Evolutionary conservation across 129 eudicot genomes (phyloP).

Genomic region (Artemisia annua): DNA sequence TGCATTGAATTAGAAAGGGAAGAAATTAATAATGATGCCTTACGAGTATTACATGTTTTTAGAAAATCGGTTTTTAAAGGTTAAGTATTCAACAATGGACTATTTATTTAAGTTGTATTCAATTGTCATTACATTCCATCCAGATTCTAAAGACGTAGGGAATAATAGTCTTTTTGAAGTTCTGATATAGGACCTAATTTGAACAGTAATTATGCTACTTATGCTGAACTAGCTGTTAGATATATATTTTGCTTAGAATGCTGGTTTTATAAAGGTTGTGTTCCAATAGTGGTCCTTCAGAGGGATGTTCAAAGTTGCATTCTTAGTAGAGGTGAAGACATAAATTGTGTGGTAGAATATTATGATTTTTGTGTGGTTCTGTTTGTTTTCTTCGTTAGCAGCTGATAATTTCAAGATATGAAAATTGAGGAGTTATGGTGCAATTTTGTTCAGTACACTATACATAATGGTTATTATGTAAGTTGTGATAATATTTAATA

Average conservation of each 20-base stretch:
- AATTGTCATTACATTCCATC: not conserved
- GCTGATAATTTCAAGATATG: no score
- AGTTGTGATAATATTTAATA: not conserved
- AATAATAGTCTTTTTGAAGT: not conserved
- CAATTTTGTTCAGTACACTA: no score
- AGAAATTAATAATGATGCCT: not conserved
- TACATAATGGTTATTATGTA: no score
- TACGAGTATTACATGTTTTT: no score
- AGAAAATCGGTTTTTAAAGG: no score
- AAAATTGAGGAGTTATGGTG: no score
- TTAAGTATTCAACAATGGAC: not conserved
- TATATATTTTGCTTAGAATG: not conserved
- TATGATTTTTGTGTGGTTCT: no score
- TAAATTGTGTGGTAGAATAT: not conserved
- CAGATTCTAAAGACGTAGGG: not conserved
- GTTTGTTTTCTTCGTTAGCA: no score
- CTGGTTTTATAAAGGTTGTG: not conserved
- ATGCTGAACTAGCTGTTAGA: not conserved
- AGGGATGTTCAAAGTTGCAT: not conserved
- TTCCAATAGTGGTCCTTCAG: not conserved
- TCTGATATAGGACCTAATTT: conserved; percentile 14
- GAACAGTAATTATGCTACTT: not conserved
- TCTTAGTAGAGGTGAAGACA: not conserved
- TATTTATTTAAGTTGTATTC: not conserved
- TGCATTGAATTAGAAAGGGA: not conserved